Evolutionary conservation across 495 filamentous ascomycete species (phyloP), one percentile per base, ranked within the genome.

Genomic region (Hyphodiscus hymeniophilus): DNA sequence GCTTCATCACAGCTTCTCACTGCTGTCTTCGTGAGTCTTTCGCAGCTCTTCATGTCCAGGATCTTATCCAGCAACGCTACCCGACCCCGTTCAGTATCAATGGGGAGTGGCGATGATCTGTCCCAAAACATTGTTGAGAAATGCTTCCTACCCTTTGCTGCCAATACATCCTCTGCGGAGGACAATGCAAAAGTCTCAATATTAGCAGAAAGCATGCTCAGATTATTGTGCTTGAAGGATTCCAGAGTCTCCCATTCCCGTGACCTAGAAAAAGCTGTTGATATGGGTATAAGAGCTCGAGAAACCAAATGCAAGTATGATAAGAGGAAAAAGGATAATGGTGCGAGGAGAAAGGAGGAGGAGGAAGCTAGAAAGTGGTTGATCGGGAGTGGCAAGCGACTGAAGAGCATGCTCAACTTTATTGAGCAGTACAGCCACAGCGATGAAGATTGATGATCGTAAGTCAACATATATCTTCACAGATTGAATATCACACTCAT

Each of bases 151-250:
- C 89, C 87, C 0, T 87, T 72, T 44, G 64, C 81, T 1, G 87
- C 90, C 0, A 80, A 76, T 38, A 79, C 72, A 0, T 63, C 73
- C 4, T 76, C 70, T 6, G 63, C 74, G 0, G 72, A 72, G 4
- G 87, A 94, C 40, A 95, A 96, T 58, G 81, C 84, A 2, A 90
- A 89, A 63, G 70, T 95, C 26, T 83, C 82, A 3, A 64, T 95
- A 2, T 59, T 87, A 42, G 61, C 95, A 0, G 91, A 98, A 63
- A 71, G 71, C 0, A 60, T 94, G 45, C 52, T 91, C 42, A 72
- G 81, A 36, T 63, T 84, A 3, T 57, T 89, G n/a, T n/a, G n/a
- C 26, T 66, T 67, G 53, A 52, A 47, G 20, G 20, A 20, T 22
- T 69, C 71, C 1, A 56, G 62, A 0, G 48, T 82, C 7, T 57